phyloP scores from a whole-genome alignment of 305 asterid genomes.

The Withania somnifera region DNA sequence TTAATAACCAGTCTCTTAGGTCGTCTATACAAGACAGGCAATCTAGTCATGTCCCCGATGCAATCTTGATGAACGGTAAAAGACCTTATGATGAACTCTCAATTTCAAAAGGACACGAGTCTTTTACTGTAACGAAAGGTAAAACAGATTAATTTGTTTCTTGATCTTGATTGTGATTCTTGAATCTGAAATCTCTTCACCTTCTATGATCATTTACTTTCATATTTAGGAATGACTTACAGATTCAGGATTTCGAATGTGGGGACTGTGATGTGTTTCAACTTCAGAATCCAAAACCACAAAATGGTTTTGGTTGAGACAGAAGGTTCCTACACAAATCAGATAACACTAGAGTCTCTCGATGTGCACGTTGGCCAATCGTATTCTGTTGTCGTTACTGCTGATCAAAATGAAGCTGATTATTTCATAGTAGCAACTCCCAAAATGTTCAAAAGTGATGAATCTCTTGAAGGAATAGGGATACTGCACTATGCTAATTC shows the following conservation, averaged over 20 bases:
- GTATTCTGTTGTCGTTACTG: constrained; percentile 46
- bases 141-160: background rate
- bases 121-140: constrained; percentile 49
- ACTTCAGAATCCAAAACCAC: constrained; percentile 46
- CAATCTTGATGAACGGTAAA: constrained; percentile 64
- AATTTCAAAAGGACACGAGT: constrained; percentile 11
- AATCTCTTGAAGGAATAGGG: constrained; percentile 35
- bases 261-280: constrained; percentile 38
- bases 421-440: constrained; percentile 51
- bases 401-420: constrained; percentile 32
- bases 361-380: constrained; percentile 74
- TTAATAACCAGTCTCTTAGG: constrained; percentile 7
- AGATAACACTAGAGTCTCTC: constrained; percentile 32
- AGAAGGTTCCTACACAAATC: constrained; percentile 59
- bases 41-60: constrained; percentile 5
- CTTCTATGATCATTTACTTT: background rate
- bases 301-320: constrained; percentile 50
- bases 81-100: constrained; percentile 21
- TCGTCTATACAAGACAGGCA: background rate
- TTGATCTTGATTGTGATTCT: background rate
- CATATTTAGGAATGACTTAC: constrained; percentile 36
- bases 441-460: constrained; percentile 12
- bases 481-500: constrained; percentile 38
- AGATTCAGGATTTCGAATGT: constrained; percentile 41
- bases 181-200: background rate